Evolutionary conservation across 2,329 filamentous ascomycete species (phyloP).

Genomic region (Diplodia corticola): DNA sequence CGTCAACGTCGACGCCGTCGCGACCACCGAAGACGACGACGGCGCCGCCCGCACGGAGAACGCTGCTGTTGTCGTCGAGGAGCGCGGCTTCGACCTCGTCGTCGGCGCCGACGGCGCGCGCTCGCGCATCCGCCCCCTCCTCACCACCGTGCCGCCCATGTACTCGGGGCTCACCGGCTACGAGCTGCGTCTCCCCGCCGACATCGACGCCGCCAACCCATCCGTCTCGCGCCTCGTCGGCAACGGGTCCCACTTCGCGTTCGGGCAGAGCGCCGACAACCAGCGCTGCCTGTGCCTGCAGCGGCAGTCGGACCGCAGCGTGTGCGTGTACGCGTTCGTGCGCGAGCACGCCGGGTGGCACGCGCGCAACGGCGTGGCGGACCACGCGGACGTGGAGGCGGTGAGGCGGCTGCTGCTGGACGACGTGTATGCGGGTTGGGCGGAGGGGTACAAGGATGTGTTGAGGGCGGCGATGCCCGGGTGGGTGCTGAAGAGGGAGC

Average conservation of each 20-base stretch:
- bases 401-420: constrained; percentile 40
- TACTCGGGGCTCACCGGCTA: constrained; percentile 52
- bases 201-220: constrained; percentile 46
- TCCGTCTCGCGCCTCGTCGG: constrained; percentile 50
- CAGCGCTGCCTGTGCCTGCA: constrained; percentile 46
- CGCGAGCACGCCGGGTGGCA: constrained; percentile 42
- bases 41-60: too few species aligned
- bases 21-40: too few species aligned
- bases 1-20: neutral
- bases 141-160: constrained; percentile 42
- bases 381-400: constrained; percentile 42
- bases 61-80: too few species aligned
- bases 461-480: constrained; percentile 24
- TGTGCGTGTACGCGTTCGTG: constrained; percentile 44
- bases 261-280: constrained; percentile 28
- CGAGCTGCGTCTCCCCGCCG: constrained; percentile 44
- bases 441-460: constrained; percentile 24
- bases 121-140: constrained; percentile 39
- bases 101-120: constrained; percentile 53
- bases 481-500: constrained; percentile 30
- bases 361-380: constrained; percentile 46
- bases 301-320: constrained; percentile 52
- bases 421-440: constrained; percentile 34
- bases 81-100: constrained; percentile 45
- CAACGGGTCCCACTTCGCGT: constrained; percentile 11